Evolutionary conservation across 2,329 filamentous ascomycete genomes (phyloP).

Genomic region (Ceratocystis harringtonii): DNA sequence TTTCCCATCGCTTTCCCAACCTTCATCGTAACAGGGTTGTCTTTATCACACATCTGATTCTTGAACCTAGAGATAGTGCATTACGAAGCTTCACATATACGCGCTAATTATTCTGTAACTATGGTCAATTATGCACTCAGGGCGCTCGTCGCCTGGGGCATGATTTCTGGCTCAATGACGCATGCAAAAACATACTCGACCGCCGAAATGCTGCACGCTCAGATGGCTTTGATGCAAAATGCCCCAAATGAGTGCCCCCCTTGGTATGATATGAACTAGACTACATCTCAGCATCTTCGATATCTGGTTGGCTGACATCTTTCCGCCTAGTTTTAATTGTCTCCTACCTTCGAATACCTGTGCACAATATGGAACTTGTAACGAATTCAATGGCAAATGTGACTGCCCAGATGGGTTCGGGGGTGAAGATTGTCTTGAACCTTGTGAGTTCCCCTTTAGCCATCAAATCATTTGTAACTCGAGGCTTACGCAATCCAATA

Average conservation of each 20-base stretch:
- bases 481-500: background rate
- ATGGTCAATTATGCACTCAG: background rate
- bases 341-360: slow-evolving; percentile 84
- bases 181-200: slow-evolving; percentile 42
- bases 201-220: slow-evolving; percentile 44
- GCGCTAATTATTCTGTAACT: background rate
- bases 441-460: slow-evolving; percentile 35
- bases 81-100: no score
- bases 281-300: background rate
- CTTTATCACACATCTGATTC: background rate
- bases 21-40: background rate
- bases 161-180: background rate
- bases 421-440: slow-evolving; percentile 81
- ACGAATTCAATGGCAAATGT: slow-evolving; percentile 82
- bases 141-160: background rate
- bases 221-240: slow-evolving; percentile 56
- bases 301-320: background rate
- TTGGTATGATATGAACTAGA: slow-evolving; percentile 37
- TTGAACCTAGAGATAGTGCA: background rate
- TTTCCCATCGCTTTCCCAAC: no score
- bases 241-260: slow-evolving; percentile 66
- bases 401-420: slow-evolving; percentile 84
- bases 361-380: slow-evolving; percentile 79
- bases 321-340: slow-evolving; percentile 76
- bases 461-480: background rate